A percentile compares a stretch with the other conserved stretches of the same genome.
These are phyloP conservation scores for Solanum pennellii DNA, from an alignment of 257 asterid species.

Conservation along the genomic window DNA sequence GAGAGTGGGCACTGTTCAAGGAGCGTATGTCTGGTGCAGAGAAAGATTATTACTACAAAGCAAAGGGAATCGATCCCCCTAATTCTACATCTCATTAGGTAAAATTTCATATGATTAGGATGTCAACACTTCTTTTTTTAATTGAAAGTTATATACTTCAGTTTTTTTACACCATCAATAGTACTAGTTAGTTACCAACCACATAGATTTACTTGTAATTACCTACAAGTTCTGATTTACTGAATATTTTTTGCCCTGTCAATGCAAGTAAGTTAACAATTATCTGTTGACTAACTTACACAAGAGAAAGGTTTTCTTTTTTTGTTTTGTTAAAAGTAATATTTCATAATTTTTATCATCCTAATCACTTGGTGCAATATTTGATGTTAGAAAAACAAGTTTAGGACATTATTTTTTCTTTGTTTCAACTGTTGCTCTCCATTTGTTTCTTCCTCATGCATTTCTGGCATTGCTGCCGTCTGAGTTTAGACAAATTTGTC, in stretches of 20 bases:
- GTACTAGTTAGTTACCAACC: neutral
- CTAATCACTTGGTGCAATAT: neutral
- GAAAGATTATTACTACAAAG: conserved; percentile 40
- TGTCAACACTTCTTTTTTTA: neutral
- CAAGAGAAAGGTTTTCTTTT: neutral
- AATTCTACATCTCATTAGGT: conserved; percentile 35
- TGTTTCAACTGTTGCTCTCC: neutral
- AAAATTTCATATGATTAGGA: neutral
- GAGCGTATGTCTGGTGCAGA: conserved; percentile 70
- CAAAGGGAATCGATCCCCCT: conserved; percentile 50
- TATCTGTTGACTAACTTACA: neutral
- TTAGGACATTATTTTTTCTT: neutral
- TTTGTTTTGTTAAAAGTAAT: neutral
- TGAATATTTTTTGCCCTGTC: neutral
- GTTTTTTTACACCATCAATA: neutral
- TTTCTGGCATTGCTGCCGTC: neutral
- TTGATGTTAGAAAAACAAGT: neutral
- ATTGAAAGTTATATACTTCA: neutral
- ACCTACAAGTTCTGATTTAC: neutral
- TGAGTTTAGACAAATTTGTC: neutral
- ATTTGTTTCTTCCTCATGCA: neutral
- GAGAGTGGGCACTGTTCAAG: conserved; percentile 68
- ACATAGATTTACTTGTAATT: neutral
- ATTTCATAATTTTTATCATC: neutral
- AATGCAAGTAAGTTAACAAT: neutral